Conservation (phyloP, 2,329 filamentous ascomycete genomes). For the Drechmeria coniospora region DNA sequence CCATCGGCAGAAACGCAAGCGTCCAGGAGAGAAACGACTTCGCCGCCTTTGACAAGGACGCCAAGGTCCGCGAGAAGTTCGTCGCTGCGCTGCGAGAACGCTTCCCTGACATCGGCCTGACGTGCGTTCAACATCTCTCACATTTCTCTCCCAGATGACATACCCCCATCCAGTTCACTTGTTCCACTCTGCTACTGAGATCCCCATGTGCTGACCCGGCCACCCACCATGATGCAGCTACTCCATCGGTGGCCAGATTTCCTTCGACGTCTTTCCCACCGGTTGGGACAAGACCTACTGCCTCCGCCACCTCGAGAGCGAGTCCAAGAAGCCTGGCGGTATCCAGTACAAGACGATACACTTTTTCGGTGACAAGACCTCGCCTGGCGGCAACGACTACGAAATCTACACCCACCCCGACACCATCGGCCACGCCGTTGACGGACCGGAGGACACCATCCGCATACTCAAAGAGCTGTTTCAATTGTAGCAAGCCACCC, state of each 20-base stretch:
- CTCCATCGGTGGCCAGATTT: conserved; percentile 94
- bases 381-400: conserved; percentile 82
- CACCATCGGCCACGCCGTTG: conserved; percentile 75
- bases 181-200: neutral
- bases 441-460: conserved; percentile 68
- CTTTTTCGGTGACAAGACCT: conserved; percentile 97
- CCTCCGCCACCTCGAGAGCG: conserved; percentile 69
- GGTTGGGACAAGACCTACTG: conserved; percentile 99
- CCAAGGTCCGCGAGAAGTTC: conserved; percentile 70
- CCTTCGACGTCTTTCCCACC: conserved; percentile 90
- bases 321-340: conserved; percentile 53
- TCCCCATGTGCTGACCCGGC: neutral
- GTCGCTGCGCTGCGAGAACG: conserved; percentile 3
- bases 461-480: conserved; percentile 70
- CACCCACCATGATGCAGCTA: conserved; percentile 35
- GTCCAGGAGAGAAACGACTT: conserved; percentile 68
- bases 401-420: conserved; percentile 78
- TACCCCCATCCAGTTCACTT: neutral
- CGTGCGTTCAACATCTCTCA: conserved; percentile 36
- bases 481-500: conserved; percentile 29
- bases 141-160: conserved; percentile 1
- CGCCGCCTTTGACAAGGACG: conserved; percentile 62
- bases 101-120: conserved; percentile 59
- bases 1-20: conserved; percentile 75
- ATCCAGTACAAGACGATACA: conserved; percentile 77